phyloP scores from a whole-genome alignment of 176 grass and related monocot genomes.

The Oryza brachyantha region DNA sequence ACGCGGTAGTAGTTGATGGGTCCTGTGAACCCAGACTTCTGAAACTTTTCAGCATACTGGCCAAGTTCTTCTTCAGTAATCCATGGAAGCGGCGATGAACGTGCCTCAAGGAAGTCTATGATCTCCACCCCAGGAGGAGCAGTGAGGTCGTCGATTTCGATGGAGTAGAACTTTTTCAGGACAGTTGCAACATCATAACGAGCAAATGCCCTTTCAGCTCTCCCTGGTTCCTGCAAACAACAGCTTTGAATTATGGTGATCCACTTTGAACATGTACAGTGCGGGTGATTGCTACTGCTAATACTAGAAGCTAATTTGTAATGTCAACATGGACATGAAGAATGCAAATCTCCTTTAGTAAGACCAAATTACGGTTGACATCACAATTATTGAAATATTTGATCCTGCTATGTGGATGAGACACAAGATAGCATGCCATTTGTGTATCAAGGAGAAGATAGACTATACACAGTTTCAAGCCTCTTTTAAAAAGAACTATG shows the following conservation, averaged over 20 bases:
- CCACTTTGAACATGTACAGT: background rate
- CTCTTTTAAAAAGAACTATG: background rate
- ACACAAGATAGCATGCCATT: background rate
- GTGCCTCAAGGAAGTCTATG: conserved; percentile 55
- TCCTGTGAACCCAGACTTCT: conserved; percentile 70
- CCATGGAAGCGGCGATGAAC: conserved; percentile 45
- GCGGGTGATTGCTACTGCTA: background rate
- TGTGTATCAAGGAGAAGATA: background rate
- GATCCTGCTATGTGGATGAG: background rate
- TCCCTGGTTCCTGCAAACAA: conserved; percentile 51
- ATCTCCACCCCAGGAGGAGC: conserved; percentile 67
- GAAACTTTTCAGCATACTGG: conserved; percentile 50
- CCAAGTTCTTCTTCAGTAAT: conserved; percentile 51
- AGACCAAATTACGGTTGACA: background rate
- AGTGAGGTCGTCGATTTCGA: conserved; percentile 30
- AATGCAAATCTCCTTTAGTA: background rate
- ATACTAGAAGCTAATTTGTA: background rate
- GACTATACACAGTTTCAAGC: background rate
- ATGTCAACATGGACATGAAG: background rate
- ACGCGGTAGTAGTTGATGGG: conserved; percentile 67
- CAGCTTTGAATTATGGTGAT: background rate
- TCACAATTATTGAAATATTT: background rate
- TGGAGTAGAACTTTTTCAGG: conserved; percentile 54
- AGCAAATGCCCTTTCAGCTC: conserved; percentile 60
- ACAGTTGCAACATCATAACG: conserved; percentile 43